Percentiles rank a stretch among this genome's conserved stretches.
Evolutionary conservation across 2,329 filamentous ascomycete genomes (phyloP).

Genomic region (Aspergillus aculeatus): DNA sequence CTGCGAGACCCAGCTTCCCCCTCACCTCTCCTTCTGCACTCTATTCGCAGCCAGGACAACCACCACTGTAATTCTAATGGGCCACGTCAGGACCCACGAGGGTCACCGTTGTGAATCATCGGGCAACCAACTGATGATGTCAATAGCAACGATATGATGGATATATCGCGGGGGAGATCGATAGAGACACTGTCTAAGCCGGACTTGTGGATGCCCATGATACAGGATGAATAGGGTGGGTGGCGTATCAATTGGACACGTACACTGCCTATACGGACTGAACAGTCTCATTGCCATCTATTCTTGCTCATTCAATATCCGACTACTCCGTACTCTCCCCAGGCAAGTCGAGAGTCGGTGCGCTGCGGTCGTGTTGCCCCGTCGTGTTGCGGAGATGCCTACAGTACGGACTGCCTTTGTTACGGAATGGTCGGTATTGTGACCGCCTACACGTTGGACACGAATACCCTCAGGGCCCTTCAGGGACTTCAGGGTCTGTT

Average conservation of each 20-base stretch:
- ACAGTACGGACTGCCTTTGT: neutral
- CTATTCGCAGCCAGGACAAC: neutral
- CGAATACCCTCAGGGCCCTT: slow-evolving; percentile 3
- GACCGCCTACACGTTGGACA: neutral
- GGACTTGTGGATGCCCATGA: neutral
- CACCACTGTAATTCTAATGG: neutral
- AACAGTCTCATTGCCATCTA: neutral
- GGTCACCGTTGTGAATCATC: neutral
- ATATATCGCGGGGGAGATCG: neutral
- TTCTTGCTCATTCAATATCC: neutral
- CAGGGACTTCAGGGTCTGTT: slow-evolving; percentile 5
- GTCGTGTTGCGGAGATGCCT: neutral
- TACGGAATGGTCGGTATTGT: slow-evolving; percentile 1
- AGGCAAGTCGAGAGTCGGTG: neutral
- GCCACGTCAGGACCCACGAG: slow-evolving; percentile 16
- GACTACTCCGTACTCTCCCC: neutral
- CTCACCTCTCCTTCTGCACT: neutral
- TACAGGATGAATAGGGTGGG: neutral
- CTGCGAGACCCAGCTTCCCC: neutral
- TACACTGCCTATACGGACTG: neutral
- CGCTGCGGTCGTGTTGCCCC: neutral
- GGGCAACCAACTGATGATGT: neutral
- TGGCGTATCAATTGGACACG: neutral
- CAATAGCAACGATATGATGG: neutral
- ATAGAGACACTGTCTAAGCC: neutral